A percentile compares a stretch with the other conserved stretches of the same genome.
These are phyloP conservation scores for Suillus subalutaceus DNA, from an alignment of 768 basidiomycete species.

Conservation along the genomic window DNA sequence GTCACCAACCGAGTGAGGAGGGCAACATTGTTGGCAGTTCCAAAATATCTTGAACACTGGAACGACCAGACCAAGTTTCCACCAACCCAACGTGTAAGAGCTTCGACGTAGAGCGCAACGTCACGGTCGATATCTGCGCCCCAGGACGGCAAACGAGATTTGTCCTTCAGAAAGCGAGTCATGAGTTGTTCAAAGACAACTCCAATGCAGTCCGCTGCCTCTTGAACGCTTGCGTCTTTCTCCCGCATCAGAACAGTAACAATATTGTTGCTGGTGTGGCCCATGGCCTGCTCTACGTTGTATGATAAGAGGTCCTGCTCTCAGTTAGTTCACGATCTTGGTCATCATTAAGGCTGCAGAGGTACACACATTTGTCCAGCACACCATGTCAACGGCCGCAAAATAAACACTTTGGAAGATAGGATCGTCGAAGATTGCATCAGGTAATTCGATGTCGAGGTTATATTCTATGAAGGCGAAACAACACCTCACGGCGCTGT, in stretches of 20 bases:
- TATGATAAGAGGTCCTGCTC: conserved; percentile 70
- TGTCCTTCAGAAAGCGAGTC: conserved; percentile 48
- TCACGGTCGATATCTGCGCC: conserved; percentile 51
- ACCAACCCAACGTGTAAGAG: conserved; percentile 60
- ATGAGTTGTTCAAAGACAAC: conserved; percentile 53
- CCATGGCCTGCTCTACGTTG: conserved; percentile 70
- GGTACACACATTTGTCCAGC: conserved; percentile 67
- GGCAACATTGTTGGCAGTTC: conserved; percentile 28
- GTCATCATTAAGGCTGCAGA: neutral
- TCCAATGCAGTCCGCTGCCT: conserved; percentile 60
- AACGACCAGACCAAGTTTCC: conserved; percentile 75
- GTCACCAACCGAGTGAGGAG: conserved; percentile 1
- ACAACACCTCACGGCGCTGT: conserved; percentile 69
- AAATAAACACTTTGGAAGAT: conserved; percentile 56
- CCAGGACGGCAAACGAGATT: conserved; percentile 52
- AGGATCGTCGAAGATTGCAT: conserved; percentile 60
- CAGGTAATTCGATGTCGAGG: conserved; percentile 64
- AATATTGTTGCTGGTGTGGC: conserved; percentile 66
- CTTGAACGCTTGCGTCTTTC: conserved; percentile 55
- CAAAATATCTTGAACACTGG: conserved; percentile 71
- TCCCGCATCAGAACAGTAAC: conserved; percentile 68
- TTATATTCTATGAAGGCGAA: conserved; percentile 64
- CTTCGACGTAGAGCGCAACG: conserved; percentile 54
- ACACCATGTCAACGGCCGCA: conserved; percentile 66
- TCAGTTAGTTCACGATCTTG: neutral